phyloP scores from a whole-genome alignment of 2,329 filamentous ascomycete species.

The Cytospora piceae region DNA sequence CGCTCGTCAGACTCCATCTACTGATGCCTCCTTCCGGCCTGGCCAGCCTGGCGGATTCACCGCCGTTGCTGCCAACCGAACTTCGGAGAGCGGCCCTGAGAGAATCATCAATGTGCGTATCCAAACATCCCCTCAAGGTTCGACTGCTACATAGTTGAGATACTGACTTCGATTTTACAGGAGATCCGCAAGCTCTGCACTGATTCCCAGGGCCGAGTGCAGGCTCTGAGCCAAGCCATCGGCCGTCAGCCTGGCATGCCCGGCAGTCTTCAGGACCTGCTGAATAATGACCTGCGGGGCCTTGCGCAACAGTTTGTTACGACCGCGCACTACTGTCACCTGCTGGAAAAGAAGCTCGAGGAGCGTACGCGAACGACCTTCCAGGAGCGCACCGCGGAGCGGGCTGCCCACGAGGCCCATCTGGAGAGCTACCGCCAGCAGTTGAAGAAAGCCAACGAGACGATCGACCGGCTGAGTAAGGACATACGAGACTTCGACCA shows the following conservation, averaged over 20 bases:
- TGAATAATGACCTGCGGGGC: slow-evolving; percentile 24
- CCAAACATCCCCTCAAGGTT: background rate
- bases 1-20: slow-evolving; percentile 13
- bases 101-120: slow-evolving; percentile 21
- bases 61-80: slow-evolving; percentile 1
- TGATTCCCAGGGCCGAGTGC: slow-evolving; percentile 15
- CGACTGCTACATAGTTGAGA: too few species aligned
- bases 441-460: slow-evolving; percentile 15
- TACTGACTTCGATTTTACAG: slow-evolving; percentile 15
- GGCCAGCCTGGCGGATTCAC: background rate
- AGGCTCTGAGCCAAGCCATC: slow-evolving; percentile 22
- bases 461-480: slow-evolving; percentile 4
- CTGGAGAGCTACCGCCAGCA: slow-evolving; percentile 19
- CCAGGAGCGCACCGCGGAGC: background rate
- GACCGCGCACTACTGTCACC: slow-evolving; percentile 16
- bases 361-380: slow-evolving; percentile 1
- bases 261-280: slow-evolving; percentile 8
- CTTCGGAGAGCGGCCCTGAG: background rate
- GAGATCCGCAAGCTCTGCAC: slow-evolving; percentile 22
- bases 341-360: slow-evolving; percentile 21
- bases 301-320: slow-evolving; percentile 26
- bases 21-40: slow-evolving; percentile 8
- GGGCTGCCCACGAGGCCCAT: slow-evolving; percentile 21
- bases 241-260: slow-evolving; percentile 26
- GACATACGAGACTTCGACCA: slow-evolving; percentile 6